These are phyloP conservation scores for Solanum stenotomum DNA, from an alignment of 257 asterid genomes.

Conservation along the genomic window DNA sequence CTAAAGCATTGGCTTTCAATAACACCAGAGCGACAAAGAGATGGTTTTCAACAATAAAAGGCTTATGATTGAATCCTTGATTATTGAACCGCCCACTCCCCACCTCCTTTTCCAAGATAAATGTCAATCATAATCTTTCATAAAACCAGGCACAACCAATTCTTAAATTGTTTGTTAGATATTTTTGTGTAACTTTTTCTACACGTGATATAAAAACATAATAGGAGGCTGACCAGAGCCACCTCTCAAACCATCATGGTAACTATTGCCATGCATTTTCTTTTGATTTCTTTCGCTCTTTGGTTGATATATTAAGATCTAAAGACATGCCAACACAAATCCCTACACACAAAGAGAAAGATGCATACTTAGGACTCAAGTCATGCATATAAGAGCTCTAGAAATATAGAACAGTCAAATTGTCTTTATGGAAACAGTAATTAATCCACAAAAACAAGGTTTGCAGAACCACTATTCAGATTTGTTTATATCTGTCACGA, in stretches of 20 bases:
- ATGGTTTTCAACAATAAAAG: neutral
- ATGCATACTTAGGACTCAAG: neutral
- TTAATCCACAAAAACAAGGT: neutral
- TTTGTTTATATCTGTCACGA: neutral
- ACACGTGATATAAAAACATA: neutral
- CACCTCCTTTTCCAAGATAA: neutral
- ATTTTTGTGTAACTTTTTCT: neutral
- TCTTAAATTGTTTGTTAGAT: neutral
- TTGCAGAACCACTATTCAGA: neutral
- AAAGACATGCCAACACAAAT: neutral
- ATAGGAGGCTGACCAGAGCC: neutral
- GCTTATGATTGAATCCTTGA: neutral
- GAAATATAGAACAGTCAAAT: neutral
- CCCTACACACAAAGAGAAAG: neutral
- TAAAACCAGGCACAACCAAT: neutral
- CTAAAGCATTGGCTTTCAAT: neutral
- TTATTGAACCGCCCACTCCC: neutral
- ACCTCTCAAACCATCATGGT: neutral
- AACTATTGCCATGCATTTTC: neutral
- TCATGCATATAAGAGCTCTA: neutral
- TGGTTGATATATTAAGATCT: neutral
- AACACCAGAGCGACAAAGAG: neutral
- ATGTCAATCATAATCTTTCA: neutral
- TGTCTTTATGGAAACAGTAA: neutral
- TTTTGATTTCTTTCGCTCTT: neutral